phyloP scores from a whole-genome alignment of 2,329 filamentous ascomycete species.

The Trichoderma cornu-damae region DNA sequence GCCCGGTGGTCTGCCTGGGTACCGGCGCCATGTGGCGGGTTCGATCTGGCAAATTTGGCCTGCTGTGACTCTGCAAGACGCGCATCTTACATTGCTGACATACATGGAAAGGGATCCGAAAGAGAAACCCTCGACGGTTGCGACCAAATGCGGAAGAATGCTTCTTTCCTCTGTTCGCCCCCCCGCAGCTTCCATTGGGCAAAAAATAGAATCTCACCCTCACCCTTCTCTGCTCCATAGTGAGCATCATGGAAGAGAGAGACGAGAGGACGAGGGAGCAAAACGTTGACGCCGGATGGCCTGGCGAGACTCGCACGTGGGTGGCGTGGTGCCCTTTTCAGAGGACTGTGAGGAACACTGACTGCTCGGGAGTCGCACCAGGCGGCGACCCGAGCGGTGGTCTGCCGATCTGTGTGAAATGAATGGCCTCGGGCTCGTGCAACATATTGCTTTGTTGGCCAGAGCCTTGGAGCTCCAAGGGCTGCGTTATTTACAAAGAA shows the following conservation, averaged over 20 bases:
- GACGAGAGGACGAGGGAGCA: not conserved
- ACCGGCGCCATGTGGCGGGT: conserved; percentile 8
- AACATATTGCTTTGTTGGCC: not conserved
- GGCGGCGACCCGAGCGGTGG: not conserved
- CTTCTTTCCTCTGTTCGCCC: not conserved
- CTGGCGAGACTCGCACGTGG: not conserved
- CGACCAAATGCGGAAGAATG: not conserved
- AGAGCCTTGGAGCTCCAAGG: not conserved
- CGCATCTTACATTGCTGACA: conserved; percentile 14
- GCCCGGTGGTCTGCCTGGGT: not conserved
- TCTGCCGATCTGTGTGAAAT: not conserved
- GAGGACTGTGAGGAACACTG: not conserved
- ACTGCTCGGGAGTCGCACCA: not conserved
- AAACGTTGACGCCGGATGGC: too few relatives aligned
- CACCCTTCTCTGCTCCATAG: not conserved
- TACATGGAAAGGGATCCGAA: conserved; percentile 1
- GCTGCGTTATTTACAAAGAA: conserved; percentile 11
- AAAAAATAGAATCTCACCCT: conserved; percentile 16
- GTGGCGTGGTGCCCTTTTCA: not conserved
- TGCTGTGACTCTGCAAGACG: conserved; percentile 1
- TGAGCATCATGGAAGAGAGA: not conserved
- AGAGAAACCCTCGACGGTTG: not conserved
- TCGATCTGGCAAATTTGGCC: conserved; percentile 3
- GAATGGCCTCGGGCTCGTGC: not conserved
- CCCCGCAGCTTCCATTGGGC: not conserved